Percentiles rank a stretch among this genome's conserved stretches.
These are phyloP conservation scores for Iris macrosiphon DNA, from an alignment of 106 monocot species.

Conservation along the genomic window DNA sequence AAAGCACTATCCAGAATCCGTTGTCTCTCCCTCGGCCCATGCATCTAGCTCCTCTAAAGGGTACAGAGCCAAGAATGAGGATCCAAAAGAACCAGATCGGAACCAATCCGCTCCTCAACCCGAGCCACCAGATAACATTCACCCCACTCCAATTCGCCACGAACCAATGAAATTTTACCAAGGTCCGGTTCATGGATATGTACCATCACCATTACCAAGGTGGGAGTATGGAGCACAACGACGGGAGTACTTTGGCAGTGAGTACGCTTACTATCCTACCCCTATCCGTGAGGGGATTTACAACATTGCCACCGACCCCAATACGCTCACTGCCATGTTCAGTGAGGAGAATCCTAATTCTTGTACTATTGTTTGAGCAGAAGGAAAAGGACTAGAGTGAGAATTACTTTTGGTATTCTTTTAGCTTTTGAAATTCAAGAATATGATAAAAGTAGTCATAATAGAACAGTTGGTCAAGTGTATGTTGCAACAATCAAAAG, in stretches of 20 bases:
- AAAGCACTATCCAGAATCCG: neutral
- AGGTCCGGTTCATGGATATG: conserved; percentile 25
- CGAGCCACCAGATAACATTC: neutral
- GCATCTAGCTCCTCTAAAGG: neutral
- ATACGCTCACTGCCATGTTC: conserved; percentile 51
- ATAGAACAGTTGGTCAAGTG: too few relatives aligned
- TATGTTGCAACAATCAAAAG: too few relatives aligned
- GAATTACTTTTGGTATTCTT: too few relatives aligned
- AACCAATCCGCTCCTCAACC: conserved; percentile 10
- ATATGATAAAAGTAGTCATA: too few relatives aligned
- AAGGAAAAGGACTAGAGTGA: too few relatives aligned
- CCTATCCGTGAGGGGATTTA: conserved; percentile 66
- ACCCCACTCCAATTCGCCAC: neutral
- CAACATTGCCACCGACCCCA: conserved; percentile 47
- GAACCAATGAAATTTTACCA: neutral
- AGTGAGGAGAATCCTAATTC: conserved; percentile 91
- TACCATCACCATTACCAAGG: conserved; percentile 39
- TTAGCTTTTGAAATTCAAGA: too few relatives aligned
- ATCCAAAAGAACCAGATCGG: neutral
- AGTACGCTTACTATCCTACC: conserved; percentile 52
- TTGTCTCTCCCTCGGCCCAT: neutral
- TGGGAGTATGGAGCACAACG: conserved; percentile 25
- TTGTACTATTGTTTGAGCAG: conserved; percentile 57
- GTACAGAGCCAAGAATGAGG: neutral
- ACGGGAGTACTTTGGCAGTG: conserved; percentile 47